phyloP scores from a whole-genome alignment of 2,329 filamentous ascomycete species.

The Aspergillus pseudonomiae region DNA sequence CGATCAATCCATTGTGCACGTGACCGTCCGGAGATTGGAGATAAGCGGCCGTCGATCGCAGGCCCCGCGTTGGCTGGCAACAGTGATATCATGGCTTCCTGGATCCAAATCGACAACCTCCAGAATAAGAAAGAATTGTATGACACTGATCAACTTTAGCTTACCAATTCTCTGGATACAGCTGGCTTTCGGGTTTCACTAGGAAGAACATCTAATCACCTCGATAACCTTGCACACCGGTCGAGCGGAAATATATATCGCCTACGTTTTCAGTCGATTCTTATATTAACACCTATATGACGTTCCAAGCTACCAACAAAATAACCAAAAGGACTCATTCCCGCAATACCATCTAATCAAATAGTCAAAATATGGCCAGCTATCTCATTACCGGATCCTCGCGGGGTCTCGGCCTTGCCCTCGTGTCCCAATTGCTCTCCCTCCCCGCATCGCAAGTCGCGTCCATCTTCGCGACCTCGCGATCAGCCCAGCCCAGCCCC shows the following conservation, averaged over 20 bases:
- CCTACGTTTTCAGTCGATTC: no score
- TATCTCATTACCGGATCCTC: constrained; percentile 43
- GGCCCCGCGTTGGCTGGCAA: no score
- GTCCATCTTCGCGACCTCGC: constrained; percentile 47
- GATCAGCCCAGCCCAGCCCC: constrained; percentile 32
- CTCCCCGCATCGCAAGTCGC: constrained; percentile 38
- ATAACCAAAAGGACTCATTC: no score
- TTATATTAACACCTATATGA: no score
- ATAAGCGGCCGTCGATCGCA: not conserved
- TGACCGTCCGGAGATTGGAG: not conserved
- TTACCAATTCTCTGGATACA: not conserved
- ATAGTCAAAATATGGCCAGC: constrained; percentile 31
- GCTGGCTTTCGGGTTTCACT: rapidly evolving
- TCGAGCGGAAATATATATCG: not conserved
- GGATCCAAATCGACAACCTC: not conserved
- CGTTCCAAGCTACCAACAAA: no score
- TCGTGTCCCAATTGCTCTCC: constrained; percentile 33
- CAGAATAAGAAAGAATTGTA: no score
- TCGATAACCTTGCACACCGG: no score
- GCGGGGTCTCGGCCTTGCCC: constrained; percentile 41
- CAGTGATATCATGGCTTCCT: not conserved
- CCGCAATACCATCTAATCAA: no score
- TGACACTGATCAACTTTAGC: no score
- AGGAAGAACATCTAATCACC: no score
- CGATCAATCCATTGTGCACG: not conserved